Base-by-base conservation (phyloP, 768 basidiomycete genomes). In the Dictyophora rubrovolvata region DNA sequence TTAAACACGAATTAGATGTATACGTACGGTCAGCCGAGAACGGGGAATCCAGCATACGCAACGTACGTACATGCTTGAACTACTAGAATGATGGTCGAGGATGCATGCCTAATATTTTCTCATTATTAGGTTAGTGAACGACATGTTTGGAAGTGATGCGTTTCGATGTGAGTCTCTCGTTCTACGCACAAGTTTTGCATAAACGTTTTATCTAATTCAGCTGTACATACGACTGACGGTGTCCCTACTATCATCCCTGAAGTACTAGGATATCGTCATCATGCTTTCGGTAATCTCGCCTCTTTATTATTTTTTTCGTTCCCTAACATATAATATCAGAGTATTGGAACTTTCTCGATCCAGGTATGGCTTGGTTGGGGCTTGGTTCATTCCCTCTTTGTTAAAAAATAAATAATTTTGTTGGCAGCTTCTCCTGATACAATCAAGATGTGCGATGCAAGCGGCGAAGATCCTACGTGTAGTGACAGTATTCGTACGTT, bases 331-430 rank as follows among this genome's bases (percentile, higher is more conserved):
- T 74, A 23, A 71, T 65, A 20, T 64, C 65, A 9, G 74, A 75
- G 58, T 82, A 76, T 62, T 81, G 80, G 81, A 72, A 81, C 51
- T 76, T 73, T 62, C 48, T 63, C 21, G 80, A 82, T 53, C 72
- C 72, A 20, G 66, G 77, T 67, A 60, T 55, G 61, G 37, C 33
- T 47, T 54, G 21, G 2, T 28, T 20, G 60, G 53, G 61, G 35
- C 33, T 47, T 54, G 21, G 2, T 28, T 20, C 28, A 2, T 36
- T 17, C 8, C 9, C 7, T 23, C 53, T 36, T 28, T 28, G 7
- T 7, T 7, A 28, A 28, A 28, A 28, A 28, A 28, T 6, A 11
- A 51, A 4, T 22, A 17, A 33, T 58, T 36, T 23, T 33, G n/a
- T 55, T 23, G 21, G 11, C 52, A 71, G 68, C 64, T 61, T 53